Evolutionary conservation across 306 rosid species (phyloP).

Genomic region (Trifolium pratense): DNA sequence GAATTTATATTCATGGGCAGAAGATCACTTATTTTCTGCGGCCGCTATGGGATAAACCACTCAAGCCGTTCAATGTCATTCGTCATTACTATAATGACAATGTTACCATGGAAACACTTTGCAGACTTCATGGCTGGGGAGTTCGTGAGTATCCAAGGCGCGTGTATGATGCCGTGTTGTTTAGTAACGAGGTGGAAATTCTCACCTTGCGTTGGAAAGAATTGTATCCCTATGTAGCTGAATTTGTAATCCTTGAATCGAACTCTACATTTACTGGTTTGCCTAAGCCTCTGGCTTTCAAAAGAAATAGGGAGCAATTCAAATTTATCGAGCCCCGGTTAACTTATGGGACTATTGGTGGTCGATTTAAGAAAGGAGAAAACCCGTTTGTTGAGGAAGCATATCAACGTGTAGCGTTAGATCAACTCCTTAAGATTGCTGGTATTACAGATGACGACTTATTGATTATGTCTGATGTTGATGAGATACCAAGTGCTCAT

Average conservation of each 20-base stretch:
- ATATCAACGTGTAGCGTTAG: conserved; percentile 87
- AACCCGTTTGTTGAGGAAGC: conserved; percentile 97
- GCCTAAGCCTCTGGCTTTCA: conserved; percentile 73
- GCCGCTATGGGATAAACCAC: conserved; percentile 93
- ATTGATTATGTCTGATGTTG: conserved; percentile 94
- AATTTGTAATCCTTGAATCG: conserved; percentile 90
- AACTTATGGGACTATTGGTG: conserved; percentile 78
- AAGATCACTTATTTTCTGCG: conserved; percentile 94
- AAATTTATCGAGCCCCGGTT: conserved; percentile 76
- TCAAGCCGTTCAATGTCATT: conserved; percentile 72
- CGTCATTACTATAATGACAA: conserved; percentile 90
- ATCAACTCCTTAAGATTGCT: conserved; percentile 80
- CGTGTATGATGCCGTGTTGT: conserved; percentile 93
- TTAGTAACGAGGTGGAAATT: conserved; percentile 88
- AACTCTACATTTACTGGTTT: conserved; percentile 91
- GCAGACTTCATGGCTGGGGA: conserved; percentile 97
- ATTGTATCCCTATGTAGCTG: conserved; percentile 81
- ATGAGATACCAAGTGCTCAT: conserved; percentile 27
- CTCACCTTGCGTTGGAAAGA: conserved; percentile 91
- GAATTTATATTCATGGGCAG: conserved; percentile 84
- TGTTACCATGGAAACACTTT: conserved; percentile 81
- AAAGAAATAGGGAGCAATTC: conserved; percentile 57
- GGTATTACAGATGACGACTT: conserved; percentile 94
- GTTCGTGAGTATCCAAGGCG: conserved; percentile 88
- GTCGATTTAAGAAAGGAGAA: conserved; percentile 81